Percentiles rank a stretch among this genome's conserved stretches.
These are phyloP conservation scores for Pleurostoma richardsiae DNA, from an alignment of 2,329 filamentous ascomycete genomes.

Conservation along the genomic window DNA sequence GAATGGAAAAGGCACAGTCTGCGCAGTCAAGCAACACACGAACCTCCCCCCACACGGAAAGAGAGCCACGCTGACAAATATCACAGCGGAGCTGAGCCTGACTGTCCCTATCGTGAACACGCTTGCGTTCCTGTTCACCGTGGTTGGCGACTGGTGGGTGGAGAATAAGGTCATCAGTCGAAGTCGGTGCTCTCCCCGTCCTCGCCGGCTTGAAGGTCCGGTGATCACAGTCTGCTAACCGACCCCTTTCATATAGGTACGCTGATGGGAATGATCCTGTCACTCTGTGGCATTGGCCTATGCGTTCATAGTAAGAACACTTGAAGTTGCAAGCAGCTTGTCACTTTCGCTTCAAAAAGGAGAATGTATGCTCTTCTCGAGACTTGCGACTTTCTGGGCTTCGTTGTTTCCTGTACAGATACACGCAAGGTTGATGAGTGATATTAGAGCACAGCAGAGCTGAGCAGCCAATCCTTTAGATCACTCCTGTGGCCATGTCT, in stretches of 20 bases:
- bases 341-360: too few relatives aligned
- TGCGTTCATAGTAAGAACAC: slow-evolving; percentile 66
- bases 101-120: slow-evolving; percentile 96
- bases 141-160: slow-evolving; percentile 90
- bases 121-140: slow-evolving; percentile 91
- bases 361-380: too few relatives aligned
- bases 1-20: too few relatives aligned
- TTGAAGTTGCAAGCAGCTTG: background rate
- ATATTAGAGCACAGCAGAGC: too few relatives aligned
- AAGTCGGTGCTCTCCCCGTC: slow-evolving; percentile 45
- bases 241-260: slow-evolving; percentile 54
- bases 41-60: background rate
- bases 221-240: background rate
- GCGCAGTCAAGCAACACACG: too few relatives aligned
- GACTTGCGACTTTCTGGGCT: too few relatives aligned
- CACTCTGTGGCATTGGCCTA: slow-evolving; percentile 73
- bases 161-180: slow-evolving; percentile 85
- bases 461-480: too few relatives aligned
- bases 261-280: slow-evolving; percentile 75
- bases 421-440: too few relatives aligned
- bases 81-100: slow-evolving; percentile 69
- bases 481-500: too few relatives aligned
- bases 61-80: too few relatives aligned
- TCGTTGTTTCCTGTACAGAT: too few relatives aligned
- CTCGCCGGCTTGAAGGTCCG: background rate